Evolutionary conservation across 169 alveolate genomes (phyloP), one percentile per base, ranked within the genome.

Genomic region (Amoebophrya sp.): DNA sequence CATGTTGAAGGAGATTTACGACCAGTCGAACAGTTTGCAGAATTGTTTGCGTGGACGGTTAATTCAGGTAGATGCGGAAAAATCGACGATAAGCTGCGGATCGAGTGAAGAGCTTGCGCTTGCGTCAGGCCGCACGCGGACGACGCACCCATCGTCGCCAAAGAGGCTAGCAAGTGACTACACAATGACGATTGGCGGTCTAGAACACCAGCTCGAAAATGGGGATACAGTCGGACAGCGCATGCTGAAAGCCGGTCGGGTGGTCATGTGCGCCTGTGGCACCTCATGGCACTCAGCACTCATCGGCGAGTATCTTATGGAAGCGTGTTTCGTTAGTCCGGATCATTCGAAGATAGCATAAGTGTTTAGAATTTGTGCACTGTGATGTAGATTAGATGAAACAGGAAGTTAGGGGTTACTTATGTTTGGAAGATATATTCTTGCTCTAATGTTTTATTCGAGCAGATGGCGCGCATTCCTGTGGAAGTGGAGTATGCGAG

Each of bases 241-340:
- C 6, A 47, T 47, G 65, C 6, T 47, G 29, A 47, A 47, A 12
- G 65, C 65, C 91, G 92, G 90, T 90, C 94, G 93, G 89, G 89
- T 91, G 91, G 77, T 89, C 41, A 53, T 92, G 78, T 93, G 55
- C 89, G 95, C 93, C 36, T 89, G 95, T 78, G 92, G 95, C 18
- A 91, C 96, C 38, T 91, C 94, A 41, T 89, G 95, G 95, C 92
- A 93, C 95, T 93, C 96, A 93, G 78, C 98, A 95, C 90, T 93
- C 36, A 76, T 93, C 65, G 95, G 94, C 34, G 93, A 92, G 89
- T 92, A 94, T 89, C 92, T 90, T 54, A 91, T 92, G 23, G 93
- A 92, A n/a, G n/a, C n/a, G n/a, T n/a, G n/a, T n/a, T n/a, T n/a
- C n/a, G n/a, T n/a, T n/a, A n/a, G n/a, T n/a, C n/a, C n/a, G n/a